Evolutionary conservation across 108 stramenopile genomes (phyloP), one percentile per base, ranked within the genome.

Genomic region (Conticribra weissflogii): DNA sequence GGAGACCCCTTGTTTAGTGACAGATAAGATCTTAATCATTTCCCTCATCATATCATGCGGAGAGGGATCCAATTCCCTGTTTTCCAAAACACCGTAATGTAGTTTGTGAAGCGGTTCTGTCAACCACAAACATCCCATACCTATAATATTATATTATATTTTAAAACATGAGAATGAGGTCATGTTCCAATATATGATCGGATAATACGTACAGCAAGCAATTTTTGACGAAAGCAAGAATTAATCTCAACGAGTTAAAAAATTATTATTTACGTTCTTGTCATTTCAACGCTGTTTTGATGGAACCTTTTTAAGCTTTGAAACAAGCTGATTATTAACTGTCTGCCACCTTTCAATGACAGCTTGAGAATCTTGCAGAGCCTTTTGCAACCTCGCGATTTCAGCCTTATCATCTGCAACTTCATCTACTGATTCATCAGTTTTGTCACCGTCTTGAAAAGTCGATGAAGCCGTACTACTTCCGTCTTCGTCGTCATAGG

Each of bases 291-390:
- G 36, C 12, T 41, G 5, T 12, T 41, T 41, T 5, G 36, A 41
- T 9, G 36, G 12, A 12, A 5, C 12, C 12, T 41, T 41, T 41
- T 41, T 41, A 5, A 41, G 12, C 36, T 41, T 41, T 41, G 36
- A 41, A 41, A 41, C 36, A 41, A 90, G 78, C 46, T 88, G 86
- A 66, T 89, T 88, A 67, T 89, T 89, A 44, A 92, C 91, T 23
- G 61, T 71, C 66, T 89, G 65, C 91, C 91, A 92, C 62, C 91
- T 57, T 44, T 78, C 79, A 29, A 92, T 82, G 23, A 81, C 71
- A 1, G 58, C 49, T 15, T 62, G 50, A 18, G 88, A 84, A 23
- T 81, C 59, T 33, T 53, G 76, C 46, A 92, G 73, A 28, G 84
- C 81, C 27, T 85, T 60, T 32, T 74, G 64, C 47, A 92, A 70